Percentiles rank a stretch among this genome's conserved stretches.
phyloP scores from a whole-genome alignment of 2,329 filamentous ascomycete genomes.

The Neofusicoccum cordaticola region DNA sequence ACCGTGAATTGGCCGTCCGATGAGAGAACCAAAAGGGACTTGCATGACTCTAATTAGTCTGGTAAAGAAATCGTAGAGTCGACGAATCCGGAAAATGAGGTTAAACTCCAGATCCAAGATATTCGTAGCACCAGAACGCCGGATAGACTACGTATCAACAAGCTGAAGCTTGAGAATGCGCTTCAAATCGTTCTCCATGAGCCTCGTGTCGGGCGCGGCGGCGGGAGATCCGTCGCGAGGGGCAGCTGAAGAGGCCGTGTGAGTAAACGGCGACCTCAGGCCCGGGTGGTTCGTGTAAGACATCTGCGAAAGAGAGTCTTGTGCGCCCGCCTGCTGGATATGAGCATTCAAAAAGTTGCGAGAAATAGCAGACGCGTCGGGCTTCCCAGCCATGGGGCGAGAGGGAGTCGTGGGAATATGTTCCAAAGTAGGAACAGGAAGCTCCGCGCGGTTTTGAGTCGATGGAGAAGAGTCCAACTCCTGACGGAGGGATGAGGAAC shows the following conservation, averaged over 20 bases:
- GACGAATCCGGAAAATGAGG: conserved; percentile 11
- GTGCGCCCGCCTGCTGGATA: conserved; percentile 21
- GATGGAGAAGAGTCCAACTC: conserved; percentile 30
- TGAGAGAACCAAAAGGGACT: conserved; percentile 3
- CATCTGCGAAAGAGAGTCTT: conserved; percentile 3
- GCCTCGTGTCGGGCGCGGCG: conserved; percentile 26
- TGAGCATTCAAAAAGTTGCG: conserved; percentile 33
- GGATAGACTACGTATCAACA: conserved; percentile 15
- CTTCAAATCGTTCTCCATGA: conserved; percentile 40
- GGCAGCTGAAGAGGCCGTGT: neutral
- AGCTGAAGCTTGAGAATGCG: conserved; percentile 36
- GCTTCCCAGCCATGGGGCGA: conserved; percentile 21
- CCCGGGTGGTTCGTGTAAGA: conserved; percentile 20
- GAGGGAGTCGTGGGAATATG: conserved; percentile 12
- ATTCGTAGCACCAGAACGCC: conserved; percentile 14
- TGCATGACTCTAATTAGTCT: conserved; percentile 11
- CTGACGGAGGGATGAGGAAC: conserved; percentile 44
- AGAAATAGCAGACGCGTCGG: conserved; percentile 24
- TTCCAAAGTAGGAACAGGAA: neutral
- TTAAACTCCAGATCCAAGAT: conserved; percentile 13
- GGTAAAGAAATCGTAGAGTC: conserved; percentile 5
- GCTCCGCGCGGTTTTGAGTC: neutral
- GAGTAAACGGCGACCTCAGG: conserved; percentile 9
- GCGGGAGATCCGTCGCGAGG: conserved; percentile 5
- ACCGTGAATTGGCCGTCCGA: conserved; percentile 1